Conservation (phyloP, 805 yeast species). For the Torulaspora delbrueckii region DNA sequence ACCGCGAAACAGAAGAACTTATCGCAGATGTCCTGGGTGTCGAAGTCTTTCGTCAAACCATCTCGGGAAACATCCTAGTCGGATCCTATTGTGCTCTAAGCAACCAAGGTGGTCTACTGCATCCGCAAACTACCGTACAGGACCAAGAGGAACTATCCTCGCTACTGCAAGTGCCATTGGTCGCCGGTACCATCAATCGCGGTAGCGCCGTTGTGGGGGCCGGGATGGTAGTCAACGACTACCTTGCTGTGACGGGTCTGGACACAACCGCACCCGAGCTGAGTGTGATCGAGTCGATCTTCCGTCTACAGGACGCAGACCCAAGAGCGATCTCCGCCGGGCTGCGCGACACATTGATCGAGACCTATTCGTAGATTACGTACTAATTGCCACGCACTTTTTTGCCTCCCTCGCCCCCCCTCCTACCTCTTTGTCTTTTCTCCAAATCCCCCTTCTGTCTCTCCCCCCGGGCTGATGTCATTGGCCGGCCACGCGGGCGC, state of each 20-base stretch:
- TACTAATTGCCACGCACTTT: too few species aligned
- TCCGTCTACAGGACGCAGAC: constrained; percentile 86
- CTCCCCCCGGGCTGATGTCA: not conserved
- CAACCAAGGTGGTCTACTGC: constrained; percentile 97
- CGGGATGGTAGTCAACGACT: constrained; percentile 97
- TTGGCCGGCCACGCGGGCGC: constrained; percentile 1
- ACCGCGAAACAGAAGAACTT: constrained; percentile 97
- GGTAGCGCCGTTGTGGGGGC: constrained; percentile 98
- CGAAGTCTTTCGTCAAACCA: constrained; percentile 98
- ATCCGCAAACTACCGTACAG: constrained; percentile 94
- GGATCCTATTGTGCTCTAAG: constrained; percentile 94
- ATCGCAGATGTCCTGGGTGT: constrained; percentile 98
- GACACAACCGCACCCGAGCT: constrained; percentile 99
- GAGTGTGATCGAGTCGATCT: constrained; percentile 93
- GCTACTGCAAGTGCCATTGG: constrained; percentile 91
- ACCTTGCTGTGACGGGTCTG: constrained; percentile 94
- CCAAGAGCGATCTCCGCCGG: constrained; percentile 81
- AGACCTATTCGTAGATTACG: constrained; percentile 64
- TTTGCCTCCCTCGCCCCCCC: not conserved
- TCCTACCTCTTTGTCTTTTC: not conserved
- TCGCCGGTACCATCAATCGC: constrained; percentile 97
- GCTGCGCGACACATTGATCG: constrained; percentile 87
- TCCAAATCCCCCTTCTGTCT: not conserved
- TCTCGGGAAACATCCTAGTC: constrained; percentile 95
- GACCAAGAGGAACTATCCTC: constrained; percentile 98